These are phyloP conservation scores for Decorospora gaudefroyi DNA, from an alignment of 2,329 filamentous ascomycete genomes.

Conservation along the genomic window DNA sequence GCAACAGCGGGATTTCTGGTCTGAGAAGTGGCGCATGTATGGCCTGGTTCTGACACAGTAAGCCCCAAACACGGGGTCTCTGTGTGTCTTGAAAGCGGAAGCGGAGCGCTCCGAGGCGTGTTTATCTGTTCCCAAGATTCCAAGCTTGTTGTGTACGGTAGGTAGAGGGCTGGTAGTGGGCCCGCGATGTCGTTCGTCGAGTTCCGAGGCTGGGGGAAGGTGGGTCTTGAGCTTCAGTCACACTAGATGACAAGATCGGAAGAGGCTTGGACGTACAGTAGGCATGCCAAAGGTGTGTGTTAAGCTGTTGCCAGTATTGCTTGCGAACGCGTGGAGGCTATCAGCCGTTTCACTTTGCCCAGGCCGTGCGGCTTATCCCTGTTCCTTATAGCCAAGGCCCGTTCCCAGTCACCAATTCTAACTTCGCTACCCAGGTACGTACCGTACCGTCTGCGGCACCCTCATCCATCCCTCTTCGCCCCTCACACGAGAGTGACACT, in stretches of 20 bases:
- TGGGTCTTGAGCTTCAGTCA: not conserved
- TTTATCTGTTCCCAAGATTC: constrained; percentile 1
- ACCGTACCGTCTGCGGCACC: constrained; percentile 4
- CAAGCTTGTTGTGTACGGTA: no score
- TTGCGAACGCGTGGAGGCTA: no score
- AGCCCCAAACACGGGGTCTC: no score
- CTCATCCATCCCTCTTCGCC: not conserved
- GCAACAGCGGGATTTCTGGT: constrained; percentile 1
- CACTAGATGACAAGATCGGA: no score
- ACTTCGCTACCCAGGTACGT: constrained; percentile 15
- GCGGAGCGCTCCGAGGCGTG: constrained; percentile 3
- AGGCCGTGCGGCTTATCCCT: constrained; percentile 11
- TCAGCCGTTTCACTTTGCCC: no score
- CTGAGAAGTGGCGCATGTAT: constrained; percentile 1
- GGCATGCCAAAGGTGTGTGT: not conserved
- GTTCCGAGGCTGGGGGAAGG: no score
- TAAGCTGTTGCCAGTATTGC: not conserved
- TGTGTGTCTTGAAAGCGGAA: no score
- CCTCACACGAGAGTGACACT: constrained; percentile 1
- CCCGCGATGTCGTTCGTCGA: constrained; percentile 17
- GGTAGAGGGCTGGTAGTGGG: constrained; percentile 8
- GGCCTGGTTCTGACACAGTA: no score
- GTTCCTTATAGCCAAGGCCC: constrained; percentile 17
- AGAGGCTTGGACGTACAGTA: no score
- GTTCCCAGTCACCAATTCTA: constrained; percentile 9